Conservation (phyloP, 2,329 filamentous ascomycete species). For the Pseudogymnoascus sp. region DNA sequence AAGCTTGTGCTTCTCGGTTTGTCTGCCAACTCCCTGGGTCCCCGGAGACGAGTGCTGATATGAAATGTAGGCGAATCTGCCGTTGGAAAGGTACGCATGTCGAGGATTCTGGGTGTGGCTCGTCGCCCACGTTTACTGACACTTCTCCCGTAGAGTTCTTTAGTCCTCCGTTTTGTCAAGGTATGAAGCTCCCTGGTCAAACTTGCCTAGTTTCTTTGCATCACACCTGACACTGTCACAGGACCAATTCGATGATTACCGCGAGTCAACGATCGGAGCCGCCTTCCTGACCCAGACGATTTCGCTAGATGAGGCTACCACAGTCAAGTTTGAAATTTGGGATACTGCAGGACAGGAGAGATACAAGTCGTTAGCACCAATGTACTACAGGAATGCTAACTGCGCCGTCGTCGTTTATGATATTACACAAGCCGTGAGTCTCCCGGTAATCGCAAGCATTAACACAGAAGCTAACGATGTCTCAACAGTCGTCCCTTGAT, state of each 20-base stretch:
- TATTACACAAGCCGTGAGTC: constrained; percentile 91
- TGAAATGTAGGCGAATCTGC: constrained; percentile 76
- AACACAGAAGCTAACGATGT: constrained; percentile 19
- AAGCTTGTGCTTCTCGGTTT: constrained; percentile 94
- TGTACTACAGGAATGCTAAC: constrained; percentile 99
- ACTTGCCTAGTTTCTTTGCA: neutral
- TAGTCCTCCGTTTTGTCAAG: constrained; percentile 97
- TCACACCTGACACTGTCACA: constrained; percentile 29
- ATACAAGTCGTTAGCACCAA: constrained; percentile 96
- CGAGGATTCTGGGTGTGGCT: neutral
- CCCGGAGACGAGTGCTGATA: constrained; percentile 30
- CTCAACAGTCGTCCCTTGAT: constrained; percentile 75
- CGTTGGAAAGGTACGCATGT: constrained; percentile 76
- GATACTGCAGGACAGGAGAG: constrained; percentile 97
- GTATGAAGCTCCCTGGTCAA: constrained; percentile 38
- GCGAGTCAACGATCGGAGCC: constrained; percentile 95
- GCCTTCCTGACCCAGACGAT: constrained; percentile 99
- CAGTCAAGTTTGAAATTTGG: constrained; percentile 99
- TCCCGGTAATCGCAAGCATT: neutral
- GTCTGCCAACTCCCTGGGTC: constrained; percentile 25
- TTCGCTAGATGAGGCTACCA: constrained; percentile 93
- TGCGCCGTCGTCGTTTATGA: constrained; percentile 99
- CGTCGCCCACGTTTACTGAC: constrained; percentile 19
- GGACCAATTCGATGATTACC: constrained; percentile 99
- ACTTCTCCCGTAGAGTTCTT: constrained; percentile 62